phyloP scores from a whole-genome alignment of 257 asterid genomes.

The Penstemon barbatus region DNA sequence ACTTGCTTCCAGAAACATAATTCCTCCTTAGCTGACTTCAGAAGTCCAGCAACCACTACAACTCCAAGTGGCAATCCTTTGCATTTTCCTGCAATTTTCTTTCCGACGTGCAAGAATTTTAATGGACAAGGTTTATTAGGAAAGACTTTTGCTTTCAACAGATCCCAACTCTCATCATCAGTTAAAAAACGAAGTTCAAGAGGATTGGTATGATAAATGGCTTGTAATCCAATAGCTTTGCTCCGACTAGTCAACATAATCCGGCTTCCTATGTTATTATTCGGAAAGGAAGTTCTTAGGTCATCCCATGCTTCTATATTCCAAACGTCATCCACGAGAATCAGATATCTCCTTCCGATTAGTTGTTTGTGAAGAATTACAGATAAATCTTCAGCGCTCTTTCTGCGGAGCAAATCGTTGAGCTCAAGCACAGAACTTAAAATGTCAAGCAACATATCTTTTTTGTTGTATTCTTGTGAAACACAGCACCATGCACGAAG shows the following conservation, averaged over 20 bases:
- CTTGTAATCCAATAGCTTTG: not conserved
- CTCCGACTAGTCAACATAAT: constrained; percentile 2
- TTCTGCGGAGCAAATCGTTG: not conserved
- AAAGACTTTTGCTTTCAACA: constrained; percentile 9
- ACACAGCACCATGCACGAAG: no score
- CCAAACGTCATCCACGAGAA: constrained; percentile 20
- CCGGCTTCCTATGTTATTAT: constrained; percentile 3
- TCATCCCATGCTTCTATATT: not conserved
- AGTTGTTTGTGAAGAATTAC: not conserved
- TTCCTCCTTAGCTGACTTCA: not conserved
- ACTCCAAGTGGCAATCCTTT: not conserved
- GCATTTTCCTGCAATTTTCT: constrained; percentile 8
- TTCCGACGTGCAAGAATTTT: not conserved
- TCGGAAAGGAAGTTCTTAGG: not conserved
- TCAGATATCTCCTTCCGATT: constrained; percentile 3
- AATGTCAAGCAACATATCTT: constrained; percentile 22
- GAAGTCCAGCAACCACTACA: constrained; percentile 21
- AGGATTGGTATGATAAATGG: not conserved
- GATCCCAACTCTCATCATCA: constrained; percentile 19
- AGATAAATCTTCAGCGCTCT: not conserved
- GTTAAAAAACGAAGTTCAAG: not conserved
- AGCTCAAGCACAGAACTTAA: constrained; percentile 6
- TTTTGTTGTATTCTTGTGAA: no score
- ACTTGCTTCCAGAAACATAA: not conserved
- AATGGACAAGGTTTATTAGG: not conserved